These are phyloP conservation scores for Colletotrichum sp. DNA, from an alignment of 2,329 filamentous ascomycete genomes.

Conservation along the genomic window DNA sequence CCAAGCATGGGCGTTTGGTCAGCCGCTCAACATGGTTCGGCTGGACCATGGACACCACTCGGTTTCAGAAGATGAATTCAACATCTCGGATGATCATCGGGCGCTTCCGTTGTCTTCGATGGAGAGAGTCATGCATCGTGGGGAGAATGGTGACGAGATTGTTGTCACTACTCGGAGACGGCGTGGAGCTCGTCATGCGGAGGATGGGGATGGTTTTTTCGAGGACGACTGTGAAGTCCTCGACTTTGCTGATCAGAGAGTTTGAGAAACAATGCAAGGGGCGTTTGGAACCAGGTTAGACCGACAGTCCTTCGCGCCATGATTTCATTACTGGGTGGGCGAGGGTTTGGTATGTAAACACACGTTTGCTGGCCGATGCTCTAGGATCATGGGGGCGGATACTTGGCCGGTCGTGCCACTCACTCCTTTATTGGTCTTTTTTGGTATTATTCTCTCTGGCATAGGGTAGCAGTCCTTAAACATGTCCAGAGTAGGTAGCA, in stretches of 20 bases:
- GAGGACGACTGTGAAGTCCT: constrained; percentile 92
- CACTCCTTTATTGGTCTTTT: constrained; percentile 18
- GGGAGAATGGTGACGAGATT: constrained; percentile 73
- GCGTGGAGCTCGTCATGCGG: constrained; percentile 52
- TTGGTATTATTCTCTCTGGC: constrained; percentile 11
- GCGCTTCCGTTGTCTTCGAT: constrained; percentile 68
- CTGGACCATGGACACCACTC: constrained; percentile 56
- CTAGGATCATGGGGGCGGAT: background rate
- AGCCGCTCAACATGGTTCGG: constrained; percentile 52
- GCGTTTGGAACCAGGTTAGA: constrained; percentile 16
- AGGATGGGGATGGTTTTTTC: constrained; percentile 80
- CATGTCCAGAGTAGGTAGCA: background rate
- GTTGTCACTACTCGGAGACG: constrained; percentile 81
- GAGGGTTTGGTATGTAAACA: background rate
- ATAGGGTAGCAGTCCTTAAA: constrained; percentile 11
- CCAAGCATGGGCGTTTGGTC: constrained; percentile 63
- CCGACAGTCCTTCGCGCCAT: constrained; percentile 5
- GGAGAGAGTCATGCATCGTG: constrained; percentile 64
- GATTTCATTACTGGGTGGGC: background rate
- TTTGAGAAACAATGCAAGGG: constrained; percentile 42
- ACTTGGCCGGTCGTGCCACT: constrained; percentile 12
- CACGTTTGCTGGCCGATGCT: background rate
- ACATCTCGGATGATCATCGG: constrained; percentile 57
- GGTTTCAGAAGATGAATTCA: constrained; percentile 57
- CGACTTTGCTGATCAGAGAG: constrained; percentile 79